phyloP scores from a whole-genome alignment of 2,329 filamentous ascomycete species.

The Cladosporium oxysporum region DNA sequence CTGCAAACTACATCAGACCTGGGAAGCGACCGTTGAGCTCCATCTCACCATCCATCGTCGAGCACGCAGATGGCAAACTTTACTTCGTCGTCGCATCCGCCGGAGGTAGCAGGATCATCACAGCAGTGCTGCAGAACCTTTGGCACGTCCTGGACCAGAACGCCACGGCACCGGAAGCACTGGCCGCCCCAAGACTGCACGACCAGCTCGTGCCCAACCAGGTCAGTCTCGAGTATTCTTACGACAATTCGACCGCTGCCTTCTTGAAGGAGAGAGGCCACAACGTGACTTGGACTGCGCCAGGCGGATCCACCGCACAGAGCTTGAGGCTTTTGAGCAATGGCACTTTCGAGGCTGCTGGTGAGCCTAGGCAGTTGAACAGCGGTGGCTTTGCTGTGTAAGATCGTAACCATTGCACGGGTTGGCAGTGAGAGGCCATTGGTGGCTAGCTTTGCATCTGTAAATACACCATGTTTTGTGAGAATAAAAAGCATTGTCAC shows the following conservation, averaged over 20 bases:
- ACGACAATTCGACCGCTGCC: constrained; percentile 64
- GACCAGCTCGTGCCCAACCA: constrained; percentile 78
- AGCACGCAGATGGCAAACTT: constrained; percentile 64
- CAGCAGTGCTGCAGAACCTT: constrained; percentile 71
- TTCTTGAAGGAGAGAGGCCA: constrained; percentile 68
- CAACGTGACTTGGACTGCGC: constrained; percentile 68
- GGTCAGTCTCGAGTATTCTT: constrained; percentile 67
- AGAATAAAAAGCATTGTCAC: neutral
- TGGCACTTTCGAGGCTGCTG: constrained; percentile 74
- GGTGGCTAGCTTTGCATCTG: neutral
- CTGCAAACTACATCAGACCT: constrained; percentile 77
- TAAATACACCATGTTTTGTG: neutral
- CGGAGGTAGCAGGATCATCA: constrained; percentile 82
- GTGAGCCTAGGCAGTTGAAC: constrained; percentile 72
- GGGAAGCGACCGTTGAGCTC: constrained; percentile 82
- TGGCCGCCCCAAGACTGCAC: constrained; percentile 70
- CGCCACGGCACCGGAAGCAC: constrained; percentile 61
- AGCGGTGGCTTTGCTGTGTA: constrained; percentile 61
- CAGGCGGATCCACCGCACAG: constrained; percentile 69
- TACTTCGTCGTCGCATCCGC: constrained; percentile 73
- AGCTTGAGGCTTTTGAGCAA: constrained; percentile 62
- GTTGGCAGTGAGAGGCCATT: neutral
- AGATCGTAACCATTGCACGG: neutral
- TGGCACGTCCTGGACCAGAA: constrained; percentile 71
- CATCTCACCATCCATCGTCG: constrained; percentile 77